A percentile compares a stretch with the other conserved stretches of the same genome.
Conservation (phyloP, 805 yeast species). For the Yarrowia osloensis region DNA sequence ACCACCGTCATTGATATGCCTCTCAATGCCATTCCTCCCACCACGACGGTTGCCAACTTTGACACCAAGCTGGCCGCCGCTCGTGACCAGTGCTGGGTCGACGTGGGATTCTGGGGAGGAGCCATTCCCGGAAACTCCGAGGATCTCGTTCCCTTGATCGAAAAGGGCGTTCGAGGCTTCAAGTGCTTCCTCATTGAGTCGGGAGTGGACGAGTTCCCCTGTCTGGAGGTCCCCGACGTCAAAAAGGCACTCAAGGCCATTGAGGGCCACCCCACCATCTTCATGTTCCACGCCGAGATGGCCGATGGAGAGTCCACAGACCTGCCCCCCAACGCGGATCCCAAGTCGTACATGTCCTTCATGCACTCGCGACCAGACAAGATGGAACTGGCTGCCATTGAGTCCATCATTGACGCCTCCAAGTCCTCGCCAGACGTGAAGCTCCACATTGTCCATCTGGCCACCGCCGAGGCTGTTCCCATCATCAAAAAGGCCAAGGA, state of each 20-base stretch:
- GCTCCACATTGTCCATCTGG: conserved; percentile 87
- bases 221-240: conserved; percentile 66
- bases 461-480: conserved; percentile 82
- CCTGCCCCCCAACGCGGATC: conserved; percentile 45
- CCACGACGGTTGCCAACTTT: conserved; percentile 79
- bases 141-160: conserved; percentile 71
- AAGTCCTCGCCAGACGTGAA: conserved; percentile 44
- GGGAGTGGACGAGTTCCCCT: conserved; percentile 96
- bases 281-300: conserved; percentile 95
- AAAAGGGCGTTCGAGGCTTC: conserved; percentile 90
- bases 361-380: conserved; percentile 85
- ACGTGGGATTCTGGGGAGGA: conserved; percentile 97
- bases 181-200: conserved; percentile 90
- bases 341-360: conserved; percentile 68
- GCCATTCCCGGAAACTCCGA: conserved; percentile 74
- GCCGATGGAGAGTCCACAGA: conserved; percentile 38
- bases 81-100: conserved; percentile 81
- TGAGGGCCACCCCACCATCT: conserved; percentile 62
- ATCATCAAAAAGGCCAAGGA: conserved; percentile 64
- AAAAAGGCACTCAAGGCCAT: conserved; percentile 65
- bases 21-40: conserved; percentile 91
- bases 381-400: conserved; percentile 83
- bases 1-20: conserved; percentile 98
- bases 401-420: conserved; percentile 66
- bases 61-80: conserved; percentile 78